These are phyloP conservation scores for Cucumis hystrix DNA, from an alignment of 306 rosid species.

Conservation along the genomic window DNA sequence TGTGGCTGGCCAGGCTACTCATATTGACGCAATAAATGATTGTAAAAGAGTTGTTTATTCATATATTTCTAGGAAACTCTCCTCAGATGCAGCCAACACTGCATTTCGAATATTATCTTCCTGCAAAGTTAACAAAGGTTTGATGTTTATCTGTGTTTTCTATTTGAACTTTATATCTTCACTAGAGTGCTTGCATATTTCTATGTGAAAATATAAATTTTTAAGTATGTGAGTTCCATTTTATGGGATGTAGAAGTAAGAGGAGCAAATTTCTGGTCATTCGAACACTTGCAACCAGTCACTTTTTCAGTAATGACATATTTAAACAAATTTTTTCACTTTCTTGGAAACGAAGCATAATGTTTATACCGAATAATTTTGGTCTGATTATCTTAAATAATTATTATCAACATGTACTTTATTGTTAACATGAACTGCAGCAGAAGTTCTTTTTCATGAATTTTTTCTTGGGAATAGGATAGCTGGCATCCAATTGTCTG, in stretches of 20 bases:
- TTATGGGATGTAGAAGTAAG: background rate
- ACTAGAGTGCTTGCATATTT: background rate
- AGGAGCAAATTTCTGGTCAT: background rate
- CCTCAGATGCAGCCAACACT: slow-evolving; percentile 47
- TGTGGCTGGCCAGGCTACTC: slow-evolving; percentile 36
- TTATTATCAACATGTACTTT: background rate
- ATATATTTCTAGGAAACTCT: slow-evolving; percentile 60
- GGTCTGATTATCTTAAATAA: background rate
- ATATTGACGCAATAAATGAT: slow-evolving; percentile 55
- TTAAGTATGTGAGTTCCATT: background rate
- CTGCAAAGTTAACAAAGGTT: slow-evolving; percentile 97
- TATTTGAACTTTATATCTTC: background rate
- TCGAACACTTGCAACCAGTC: background rate
- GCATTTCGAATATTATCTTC: slow-evolving; percentile 81
- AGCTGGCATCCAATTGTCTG: background rate
- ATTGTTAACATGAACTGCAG: background rate
- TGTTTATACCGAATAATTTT: background rate
- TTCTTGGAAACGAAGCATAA: background rate
- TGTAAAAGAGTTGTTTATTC: slow-evolving; percentile 94
- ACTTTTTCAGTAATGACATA: background rate
- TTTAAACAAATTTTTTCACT: background rate
- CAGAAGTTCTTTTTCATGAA: background rate
- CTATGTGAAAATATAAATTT: background rate
- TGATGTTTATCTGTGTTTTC: background rate
- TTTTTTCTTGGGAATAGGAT: background rate